Base-by-base conservation (phyloP, 768 basidiomycete genomes). In the Boletus tylopilopsis region DNA sequence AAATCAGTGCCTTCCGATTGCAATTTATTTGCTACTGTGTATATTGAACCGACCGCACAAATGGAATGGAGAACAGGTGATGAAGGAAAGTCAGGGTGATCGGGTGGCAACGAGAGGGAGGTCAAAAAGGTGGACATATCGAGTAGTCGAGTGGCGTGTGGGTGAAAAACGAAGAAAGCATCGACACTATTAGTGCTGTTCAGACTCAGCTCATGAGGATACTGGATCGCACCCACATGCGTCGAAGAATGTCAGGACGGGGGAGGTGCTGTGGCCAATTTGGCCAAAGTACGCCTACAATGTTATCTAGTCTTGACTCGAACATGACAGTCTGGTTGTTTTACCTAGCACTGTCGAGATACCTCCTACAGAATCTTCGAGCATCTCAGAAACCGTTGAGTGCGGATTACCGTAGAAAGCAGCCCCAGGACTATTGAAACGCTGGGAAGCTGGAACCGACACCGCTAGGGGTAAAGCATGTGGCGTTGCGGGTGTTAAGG, bases 41-140 rank as follows among this genome's bases (percentile, higher is more conserved):
- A 90, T 19, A 85, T 69, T 49, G 87, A 84, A 15, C 86, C 84
- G 30, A 85, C 74, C 2, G 89, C 90, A 66, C 90, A 91, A 42
- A 94, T 87, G n/a, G 89, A 88, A 61, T 94, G 91, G 0, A 94
- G 76, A 34, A 92, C 68, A 9, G 84, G 76, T 6, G 77, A 63
- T 27, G 77, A 74, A 8, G 92, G 92, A 59, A 91, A 94, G 49
- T 83, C 80, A 5, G 81, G 77, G 55, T 90, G 85, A 21, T 72
- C 76, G 0, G 85, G 84, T 1, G 86, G 79, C 5, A 89, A 69
- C 0, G 77, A 68, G 35, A 93, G 75, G 1, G 81, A 74, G 11
- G 78, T 69, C 64, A 89, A 71, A 57, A 94, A 89, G 23, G 75
- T 80, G 1, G 81, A 66, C 3, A 69, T 73, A 67, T 91, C 87